phyloP scores from a whole-genome alignment of 1,284 basidiomycete species.

The Boletus mariae region DNA sequence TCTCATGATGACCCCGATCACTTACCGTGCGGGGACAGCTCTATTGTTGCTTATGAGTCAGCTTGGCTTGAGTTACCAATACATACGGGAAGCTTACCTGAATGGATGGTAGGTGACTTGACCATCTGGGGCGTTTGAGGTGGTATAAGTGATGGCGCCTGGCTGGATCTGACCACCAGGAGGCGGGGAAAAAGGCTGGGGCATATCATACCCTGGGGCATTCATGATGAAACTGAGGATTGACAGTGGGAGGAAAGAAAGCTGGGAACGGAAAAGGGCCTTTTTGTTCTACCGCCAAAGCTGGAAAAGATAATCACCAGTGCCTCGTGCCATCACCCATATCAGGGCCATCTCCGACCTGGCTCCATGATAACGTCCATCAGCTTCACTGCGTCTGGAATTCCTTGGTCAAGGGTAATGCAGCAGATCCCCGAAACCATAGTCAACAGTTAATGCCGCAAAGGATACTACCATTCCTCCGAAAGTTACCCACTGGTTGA shows the following conservation, averaged over 20 bases:
- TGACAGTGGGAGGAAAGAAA: constrained; percentile 12
- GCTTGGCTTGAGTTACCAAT: constrained; percentile 8
- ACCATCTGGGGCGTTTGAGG: constrained; percentile 56
- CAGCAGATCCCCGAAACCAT: too few relatives aligned
- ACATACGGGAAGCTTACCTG: constrained; percentile 46
- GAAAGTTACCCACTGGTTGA: too few relatives aligned
- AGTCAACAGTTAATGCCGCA: too few relatives aligned
- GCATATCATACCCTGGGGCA: constrained; percentile 17
- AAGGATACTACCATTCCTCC: too few relatives aligned
- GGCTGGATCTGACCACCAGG: constrained; percentile 42
- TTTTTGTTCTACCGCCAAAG: constrained; percentile 24
- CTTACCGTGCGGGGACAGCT: constrained; percentile 65
- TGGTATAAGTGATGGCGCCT: constrained; percentile 68
- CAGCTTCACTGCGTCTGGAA: neutral
- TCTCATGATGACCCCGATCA: constrained; percentile 7
- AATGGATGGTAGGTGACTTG: constrained; percentile 62
- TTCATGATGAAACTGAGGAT: constrained; percentile 21
- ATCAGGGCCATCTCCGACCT: constrained; percentile 32
- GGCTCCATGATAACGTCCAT: neutral
- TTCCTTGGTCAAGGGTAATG: too few relatives aligned
- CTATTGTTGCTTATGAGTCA: constrained; percentile 36
- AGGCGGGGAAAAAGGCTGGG: constrained; percentile 32
- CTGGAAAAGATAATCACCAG: constrained; percentile 14
- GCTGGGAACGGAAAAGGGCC: constrained; percentile 7
- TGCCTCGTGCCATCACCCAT: constrained; percentile 32